These are phyloP conservation scores for Haplosporangium sp. DNA, from an alignment of 371 early-diverging fungal species.

Conservation along the genomic window DNA sequence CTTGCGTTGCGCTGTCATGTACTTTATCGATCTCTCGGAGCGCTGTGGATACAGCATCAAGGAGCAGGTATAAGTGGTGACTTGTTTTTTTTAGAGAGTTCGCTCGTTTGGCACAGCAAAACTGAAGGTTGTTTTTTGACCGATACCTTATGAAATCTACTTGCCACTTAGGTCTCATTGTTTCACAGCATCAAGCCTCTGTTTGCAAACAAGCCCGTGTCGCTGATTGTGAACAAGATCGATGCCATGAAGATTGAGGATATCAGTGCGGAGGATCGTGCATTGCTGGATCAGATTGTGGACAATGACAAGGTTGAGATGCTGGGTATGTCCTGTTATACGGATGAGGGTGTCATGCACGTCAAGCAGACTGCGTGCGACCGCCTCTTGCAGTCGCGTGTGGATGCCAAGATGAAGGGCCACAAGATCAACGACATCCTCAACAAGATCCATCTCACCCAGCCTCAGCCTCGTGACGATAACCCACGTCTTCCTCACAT, in stretches of 20 bases:
- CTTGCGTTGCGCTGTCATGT: slow-evolving; percentile 97
- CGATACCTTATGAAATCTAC: not conserved
- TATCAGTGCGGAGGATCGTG: slow-evolving; percentile 79
- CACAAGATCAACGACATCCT: slow-evolving; percentile 93
- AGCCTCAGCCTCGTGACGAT: slow-evolving; percentile 89
- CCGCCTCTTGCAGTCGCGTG: slow-evolving; percentile 90
- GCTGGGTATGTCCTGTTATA: slow-evolving; percentile 88
- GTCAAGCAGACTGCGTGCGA: slow-evolving; percentile 96
- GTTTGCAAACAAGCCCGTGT: slow-evolving; percentile 98
- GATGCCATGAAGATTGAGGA: slow-evolving; percentile 91
- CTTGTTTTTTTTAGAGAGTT: not conserved
- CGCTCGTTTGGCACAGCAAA: not conserved
- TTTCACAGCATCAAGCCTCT: slow-evolving; percentile 98
- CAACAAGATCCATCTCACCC: slow-evolving; percentile 94
- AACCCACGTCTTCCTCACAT: slow-evolving; percentile 87
- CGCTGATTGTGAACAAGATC: slow-evolving; percentile 98
- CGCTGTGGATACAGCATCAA: slow-evolving; percentile 99
- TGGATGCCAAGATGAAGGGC: slow-evolving; percentile 94
- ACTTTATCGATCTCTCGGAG: slow-evolving; percentile 99
- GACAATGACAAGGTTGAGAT: slow-evolving; percentile 79
- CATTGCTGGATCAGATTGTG: slow-evolving; percentile 79
- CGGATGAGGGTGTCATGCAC: slow-evolving; percentile 97
- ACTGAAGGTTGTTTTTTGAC: not conserved
- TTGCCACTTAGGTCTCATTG: slow-evolving; percentile 69
- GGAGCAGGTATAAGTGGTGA: slow-evolving; percentile 82